Conservation (phyloP, 2,329 filamentous ascomycete species). For the Xylaria sp. region DNA sequence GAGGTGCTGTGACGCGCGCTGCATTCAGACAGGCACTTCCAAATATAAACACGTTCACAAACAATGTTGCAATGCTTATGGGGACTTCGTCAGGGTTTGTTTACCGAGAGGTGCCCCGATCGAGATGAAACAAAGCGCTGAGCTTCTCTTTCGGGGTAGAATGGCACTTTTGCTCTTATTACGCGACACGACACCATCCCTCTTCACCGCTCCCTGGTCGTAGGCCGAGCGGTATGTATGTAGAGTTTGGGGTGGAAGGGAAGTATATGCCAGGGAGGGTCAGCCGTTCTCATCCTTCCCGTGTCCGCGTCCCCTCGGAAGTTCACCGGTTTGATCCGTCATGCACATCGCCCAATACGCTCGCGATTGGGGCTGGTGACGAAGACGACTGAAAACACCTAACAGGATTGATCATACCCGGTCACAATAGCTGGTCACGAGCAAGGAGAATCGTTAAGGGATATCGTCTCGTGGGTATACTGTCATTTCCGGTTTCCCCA, state of each 20-base stretch:
- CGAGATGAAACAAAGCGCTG: slow-evolving; percentile 26
- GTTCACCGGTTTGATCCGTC: slow-evolving; percentile 30
- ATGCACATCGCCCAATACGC: slow-evolving; percentile 20
- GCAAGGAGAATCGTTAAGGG: not conserved
- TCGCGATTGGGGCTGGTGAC: slow-evolving; percentile 7
- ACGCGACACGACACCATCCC: slow-evolving; percentile 24
- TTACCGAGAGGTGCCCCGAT: slow-evolving; percentile 21
- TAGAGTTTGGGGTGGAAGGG: not conserved
- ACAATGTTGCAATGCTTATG: slow-evolving; percentile 28
- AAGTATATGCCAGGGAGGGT: not conserved
- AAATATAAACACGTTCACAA: not conserved
- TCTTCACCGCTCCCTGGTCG: slow-evolving; percentile 32
- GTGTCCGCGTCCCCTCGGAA: slow-evolving; percentile 31
- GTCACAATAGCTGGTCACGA: not conserved
- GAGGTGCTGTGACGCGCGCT: slow-evolving; percentile 24
- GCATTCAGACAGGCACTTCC: slow-evolving; percentile 9
- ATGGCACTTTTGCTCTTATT: slow-evolving; percentile 30
- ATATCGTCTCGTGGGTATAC: not conserved
- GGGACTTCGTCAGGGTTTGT: slow-evolving; percentile 8
- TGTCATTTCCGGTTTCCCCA: not conserved
- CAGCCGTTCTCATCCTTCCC: slow-evolving; percentile 35
- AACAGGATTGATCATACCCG: not conserved
- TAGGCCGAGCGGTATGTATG: not conserved
- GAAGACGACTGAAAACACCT: not conserved
- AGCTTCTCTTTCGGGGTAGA: slow-evolving; percentile 29